These are phyloP conservation scores for Haematococcus sp. DNA, from an alignment of 139 green algal species.

Conservation along the genomic window DNA sequence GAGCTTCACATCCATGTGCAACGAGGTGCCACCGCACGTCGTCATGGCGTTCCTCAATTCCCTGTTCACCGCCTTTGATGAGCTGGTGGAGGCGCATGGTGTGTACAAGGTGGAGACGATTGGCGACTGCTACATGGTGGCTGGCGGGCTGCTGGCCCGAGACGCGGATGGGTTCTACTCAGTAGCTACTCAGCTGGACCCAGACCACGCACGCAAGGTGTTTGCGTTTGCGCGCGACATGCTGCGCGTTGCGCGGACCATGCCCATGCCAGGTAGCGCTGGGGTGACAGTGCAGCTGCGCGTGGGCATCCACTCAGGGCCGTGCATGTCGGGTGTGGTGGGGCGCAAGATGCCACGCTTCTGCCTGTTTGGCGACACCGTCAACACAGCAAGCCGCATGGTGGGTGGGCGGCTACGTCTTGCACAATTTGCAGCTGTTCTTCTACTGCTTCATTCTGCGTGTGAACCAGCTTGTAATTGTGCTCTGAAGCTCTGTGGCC, in stretches of 20 bases:
- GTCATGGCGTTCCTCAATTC: constrained; percentile 37
- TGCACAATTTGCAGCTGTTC: too few relatives aligned
- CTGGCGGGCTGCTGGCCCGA: constrained; percentile 22
- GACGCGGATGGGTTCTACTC: constrained; percentile 22
- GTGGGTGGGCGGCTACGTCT: too few relatives aligned
- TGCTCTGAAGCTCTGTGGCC: too few relatives aligned
- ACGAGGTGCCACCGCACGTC: not conserved
- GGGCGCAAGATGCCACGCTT: constrained; percentile 39
- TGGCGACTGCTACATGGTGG: constrained; percentile 56
- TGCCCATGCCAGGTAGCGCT: constrained; percentile 3
- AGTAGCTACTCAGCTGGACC: constrained; percentile 7
- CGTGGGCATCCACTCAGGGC: constrained; percentile 52
- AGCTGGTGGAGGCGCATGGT: constrained; percentile 29
- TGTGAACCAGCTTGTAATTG: too few relatives aligned
- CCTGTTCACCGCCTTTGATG: constrained; percentile 41
- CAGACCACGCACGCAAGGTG: constrained; percentile 11
- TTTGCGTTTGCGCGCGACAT: constrained; percentile 15
- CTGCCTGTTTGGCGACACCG: constrained; percentile 41
- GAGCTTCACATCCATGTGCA: constrained; percentile 28
- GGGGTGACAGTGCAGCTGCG: constrained; percentile 27
- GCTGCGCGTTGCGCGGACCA: constrained; percentile 9
- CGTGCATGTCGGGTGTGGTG: constrained; percentile 37
- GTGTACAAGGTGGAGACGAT: constrained; percentile 50
- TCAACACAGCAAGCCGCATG: too few relatives aligned
- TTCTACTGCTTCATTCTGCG: too few relatives aligned